Evolutionary conservation across 768 basidiomycete species (phyloP).

Genomic region (Calocybe gangraenosa): DNA sequence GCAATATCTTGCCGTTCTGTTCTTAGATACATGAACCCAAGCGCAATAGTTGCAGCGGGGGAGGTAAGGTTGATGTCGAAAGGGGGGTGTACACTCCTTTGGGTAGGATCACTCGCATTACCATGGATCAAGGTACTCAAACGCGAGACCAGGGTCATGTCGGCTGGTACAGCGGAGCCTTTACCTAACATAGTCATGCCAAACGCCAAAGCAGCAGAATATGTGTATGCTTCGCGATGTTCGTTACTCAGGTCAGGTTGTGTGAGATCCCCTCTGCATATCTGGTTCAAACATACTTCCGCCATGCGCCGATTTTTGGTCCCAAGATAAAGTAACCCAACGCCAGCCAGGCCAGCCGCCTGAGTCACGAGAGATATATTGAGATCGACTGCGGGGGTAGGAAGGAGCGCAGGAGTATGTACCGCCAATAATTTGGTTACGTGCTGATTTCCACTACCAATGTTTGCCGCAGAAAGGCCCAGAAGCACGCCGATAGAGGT

Average conservation of each 20-base stretch:
- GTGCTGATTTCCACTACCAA: slow-evolving; percentile 80
- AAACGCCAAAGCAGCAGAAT: slow-evolving; percentile 84
- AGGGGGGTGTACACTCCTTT: slow-evolving; percentile 31
- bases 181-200: slow-evolving; percentile 96
- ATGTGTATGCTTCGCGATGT: slow-evolving; percentile 89
- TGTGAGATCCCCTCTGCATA: slow-evolving; percentile 71
- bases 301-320: slow-evolving; percentile 89
- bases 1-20: slow-evolving; percentile 84
- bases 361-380: slow-evolving; percentile 90
- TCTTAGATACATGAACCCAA: slow-evolving; percentile 90
- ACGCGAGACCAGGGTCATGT: slow-evolving; percentile 61
- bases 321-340: slow-evolving; percentile 88
- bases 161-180: slow-evolving; percentile 75
- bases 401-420: slow-evolving; percentile 90
- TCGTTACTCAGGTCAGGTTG: slow-evolving; percentile 84
- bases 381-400: slow-evolving; percentile 80
- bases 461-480: slow-evolving; percentile 88
- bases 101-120: slow-evolving; percentile 42
- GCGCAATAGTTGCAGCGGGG: slow-evolving; percentile 83
- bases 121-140: slow-evolving; percentile 78
- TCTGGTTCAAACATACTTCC: slow-evolving; percentile 84
- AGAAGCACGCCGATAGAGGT: slow-evolving; percentile 92
- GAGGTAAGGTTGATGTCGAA: slow-evolving; percentile 91
- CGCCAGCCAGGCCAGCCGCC: slow-evolving; percentile 79
- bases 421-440: slow-evolving; percentile 90